phyloP scores from a whole-genome alignment of 306 rosid genomes.

The Comarum palustre region DNA sequence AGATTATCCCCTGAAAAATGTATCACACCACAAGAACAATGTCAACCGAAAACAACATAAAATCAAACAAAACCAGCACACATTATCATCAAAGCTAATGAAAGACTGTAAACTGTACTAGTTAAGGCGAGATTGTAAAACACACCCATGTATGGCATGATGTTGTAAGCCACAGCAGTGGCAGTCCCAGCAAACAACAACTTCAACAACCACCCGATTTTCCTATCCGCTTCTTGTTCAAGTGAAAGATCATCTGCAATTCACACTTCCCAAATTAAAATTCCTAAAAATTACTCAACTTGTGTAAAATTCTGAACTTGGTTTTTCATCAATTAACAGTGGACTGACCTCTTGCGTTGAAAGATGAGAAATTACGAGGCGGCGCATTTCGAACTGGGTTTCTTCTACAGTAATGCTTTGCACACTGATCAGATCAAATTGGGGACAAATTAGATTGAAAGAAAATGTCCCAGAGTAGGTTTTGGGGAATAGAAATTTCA shows the following conservation, averaged over 20 bases:
- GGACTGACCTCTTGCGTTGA: constrained; percentile 43
- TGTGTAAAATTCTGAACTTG: neutral
- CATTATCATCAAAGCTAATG: neutral
- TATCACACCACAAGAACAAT: constrained; percentile 3
- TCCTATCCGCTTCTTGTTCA: constrained; percentile 77
- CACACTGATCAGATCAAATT: constrained; percentile 7
- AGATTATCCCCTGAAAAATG: constrained; percentile 70
- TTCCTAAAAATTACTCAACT: neutral
- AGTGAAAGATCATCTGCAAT: constrained; percentile 51
- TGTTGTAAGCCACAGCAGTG: constrained; percentile 55
- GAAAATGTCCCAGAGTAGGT: too few species aligned
- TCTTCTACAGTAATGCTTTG: constrained; percentile 57
- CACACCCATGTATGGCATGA: constrained; percentile 89
- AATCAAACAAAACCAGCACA: neutral
- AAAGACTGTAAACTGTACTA: neutral
- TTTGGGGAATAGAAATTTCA: too few species aligned
- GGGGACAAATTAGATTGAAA: too few species aligned
- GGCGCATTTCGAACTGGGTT: constrained; percentile 33
- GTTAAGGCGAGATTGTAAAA: neutral
- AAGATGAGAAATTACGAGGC: constrained; percentile 53
- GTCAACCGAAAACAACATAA: constrained; percentile 27
- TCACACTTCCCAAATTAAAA: too few species aligned
- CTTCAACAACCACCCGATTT: constrained; percentile 80
- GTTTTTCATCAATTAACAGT: neutral
- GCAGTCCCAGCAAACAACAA: constrained; percentile 78